phyloP scores from a whole-genome alignment of 164 flowering plant genomes.

The Magnolia kwangsiensis region DNA sequence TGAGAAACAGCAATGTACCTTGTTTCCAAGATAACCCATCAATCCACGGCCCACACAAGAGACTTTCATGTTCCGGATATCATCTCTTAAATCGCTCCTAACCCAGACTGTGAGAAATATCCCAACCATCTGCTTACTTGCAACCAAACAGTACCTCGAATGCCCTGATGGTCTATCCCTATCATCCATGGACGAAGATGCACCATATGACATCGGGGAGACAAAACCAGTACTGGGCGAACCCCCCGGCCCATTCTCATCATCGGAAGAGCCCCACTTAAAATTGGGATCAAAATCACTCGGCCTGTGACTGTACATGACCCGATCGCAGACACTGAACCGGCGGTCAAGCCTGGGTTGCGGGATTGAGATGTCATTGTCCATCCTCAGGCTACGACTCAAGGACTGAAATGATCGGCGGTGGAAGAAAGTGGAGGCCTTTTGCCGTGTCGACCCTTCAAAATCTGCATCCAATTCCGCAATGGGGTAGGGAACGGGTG shows the following conservation, averaged over 20 bases:
- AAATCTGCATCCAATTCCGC: conserved; percentile 86
- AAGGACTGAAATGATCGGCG: conserved; percentile 41
- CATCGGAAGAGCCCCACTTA: conserved; percentile 47
- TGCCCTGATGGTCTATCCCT: conserved; percentile 30
- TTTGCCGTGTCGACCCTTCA: conserved; percentile 72
- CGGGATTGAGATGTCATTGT: conserved; percentile 28
- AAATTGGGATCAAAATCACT: conserved; percentile 39
- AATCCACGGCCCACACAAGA: conserved; percentile 54
- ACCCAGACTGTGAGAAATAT: conserved; percentile 52
- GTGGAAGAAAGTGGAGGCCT: conserved; percentile 48
- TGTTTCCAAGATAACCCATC: conserved; percentile 59
- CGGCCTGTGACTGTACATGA: conserved; percentile 35
- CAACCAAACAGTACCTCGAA: conserved; percentile 46
- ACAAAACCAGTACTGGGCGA: conserved; percentile 36
- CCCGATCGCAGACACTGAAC: conserved; percentile 49
- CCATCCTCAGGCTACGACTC: conserved; percentile 47
- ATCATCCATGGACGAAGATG: conserved; percentile 30
- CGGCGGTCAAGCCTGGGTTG: conserved; percentile 45
- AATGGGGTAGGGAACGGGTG: conserved; percentile 79
- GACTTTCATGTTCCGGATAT: conserved; percentile 41
- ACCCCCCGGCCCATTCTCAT: conserved; percentile 38
- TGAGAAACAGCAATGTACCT: conserved; percentile 28
- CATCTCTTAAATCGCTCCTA: conserved; percentile 36
- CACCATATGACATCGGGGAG: conserved; percentile 35
- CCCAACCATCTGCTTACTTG: conserved; percentile 57